Percentiles rank a stretch among this genome's conserved stretches.
phyloP scores from a whole-genome alignment of 2,329 filamentous ascomycete genomes.

The Cercospora brassicicola region DNA sequence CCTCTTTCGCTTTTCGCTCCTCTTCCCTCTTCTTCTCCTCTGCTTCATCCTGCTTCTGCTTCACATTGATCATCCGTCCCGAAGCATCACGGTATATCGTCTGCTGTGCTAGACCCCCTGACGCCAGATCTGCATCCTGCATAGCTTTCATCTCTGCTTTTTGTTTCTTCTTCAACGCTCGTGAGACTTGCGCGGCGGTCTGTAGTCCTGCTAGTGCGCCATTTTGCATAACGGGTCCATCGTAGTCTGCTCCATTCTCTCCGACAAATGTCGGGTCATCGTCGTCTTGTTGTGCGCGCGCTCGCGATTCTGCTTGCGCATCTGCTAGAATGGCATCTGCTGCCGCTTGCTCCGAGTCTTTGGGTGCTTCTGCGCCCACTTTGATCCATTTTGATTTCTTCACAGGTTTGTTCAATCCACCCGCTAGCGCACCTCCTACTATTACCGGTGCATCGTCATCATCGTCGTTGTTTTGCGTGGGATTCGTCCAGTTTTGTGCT shows the following conservation, averaged over 20 bases:
- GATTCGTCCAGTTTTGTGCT: slow-evolving; percentile 53
- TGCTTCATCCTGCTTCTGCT: slow-evolving; percentile 84
- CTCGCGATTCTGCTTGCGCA: slow-evolving; percentile 36
- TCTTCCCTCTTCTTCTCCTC: slow-evolving; percentile 75
- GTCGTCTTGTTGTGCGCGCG: slow-evolving; percentile 37
- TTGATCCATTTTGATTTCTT: slow-evolving; percentile 85
- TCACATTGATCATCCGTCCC: slow-evolving; percentile 88
- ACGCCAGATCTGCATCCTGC: slow-evolving; percentile 47
- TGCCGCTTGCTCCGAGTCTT: slow-evolving; percentile 59
- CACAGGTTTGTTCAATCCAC: slow-evolving; percentile 49
- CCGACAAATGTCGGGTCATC: slow-evolving; percentile 54
- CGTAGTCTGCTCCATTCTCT: slow-evolving; percentile 51
- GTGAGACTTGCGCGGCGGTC: slow-evolving; percentile 70
- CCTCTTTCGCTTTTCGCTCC: slow-evolving; percentile 62
- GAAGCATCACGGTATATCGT: slow-evolving; percentile 95
- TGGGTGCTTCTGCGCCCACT: slow-evolving; percentile 57
- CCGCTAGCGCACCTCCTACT: slow-evolving; percentile 55
- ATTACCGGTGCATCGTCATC: slow-evolving; percentile 56
- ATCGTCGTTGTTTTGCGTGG: slow-evolving; percentile 50
- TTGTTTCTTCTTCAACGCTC: slow-evolving; percentile 60
- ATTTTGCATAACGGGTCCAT: slow-evolving; percentile 72
- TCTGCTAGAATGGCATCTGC: slow-evolving; percentile 52
- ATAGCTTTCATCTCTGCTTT: slow-evolving; percentile 59
- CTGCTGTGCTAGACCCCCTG: slow-evolving; percentile 60
- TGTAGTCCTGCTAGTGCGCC: slow-evolving; percentile 87